Conservation (phyloP, 2,329 filamentous ascomycete genomes). For the Botrytis fragariae region DNA sequence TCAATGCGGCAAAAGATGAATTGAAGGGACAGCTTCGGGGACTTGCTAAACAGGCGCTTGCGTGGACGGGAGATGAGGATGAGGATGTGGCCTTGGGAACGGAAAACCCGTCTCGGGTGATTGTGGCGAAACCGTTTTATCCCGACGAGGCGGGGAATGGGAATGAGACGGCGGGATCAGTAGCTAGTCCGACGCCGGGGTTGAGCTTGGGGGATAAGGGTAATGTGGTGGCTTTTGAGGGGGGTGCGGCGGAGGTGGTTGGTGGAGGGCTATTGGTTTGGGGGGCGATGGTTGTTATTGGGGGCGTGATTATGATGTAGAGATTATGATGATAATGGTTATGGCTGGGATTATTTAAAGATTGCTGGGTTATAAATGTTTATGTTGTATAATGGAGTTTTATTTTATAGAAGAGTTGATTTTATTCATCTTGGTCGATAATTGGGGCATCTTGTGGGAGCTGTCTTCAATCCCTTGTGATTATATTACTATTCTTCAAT, state of each 20-base stretch:
- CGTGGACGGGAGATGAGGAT: background rate
- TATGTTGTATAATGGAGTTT: background rate
- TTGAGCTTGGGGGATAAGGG: background rate
- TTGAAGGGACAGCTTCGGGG: background rate
- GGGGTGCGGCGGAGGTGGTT: background rate
- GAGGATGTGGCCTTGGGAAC: background rate
- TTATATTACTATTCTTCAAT: background rate
- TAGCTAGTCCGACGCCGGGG: background rate
- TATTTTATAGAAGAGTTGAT: background rate
- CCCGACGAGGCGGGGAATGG: background rate
- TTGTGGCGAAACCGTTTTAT: conserved; percentile 5
- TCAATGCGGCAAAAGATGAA: background rate
- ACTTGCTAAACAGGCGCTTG: background rate
- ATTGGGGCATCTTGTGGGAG: background rate
- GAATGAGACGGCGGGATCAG: background rate
- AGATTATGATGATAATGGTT: background rate
- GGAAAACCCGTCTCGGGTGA: background rate
- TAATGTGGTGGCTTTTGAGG: background rate
- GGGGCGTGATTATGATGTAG: background rate
- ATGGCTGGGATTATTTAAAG: background rate
- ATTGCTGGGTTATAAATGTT: background rate
- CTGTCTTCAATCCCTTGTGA: too few relatives aligned
- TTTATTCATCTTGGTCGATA: background rate
- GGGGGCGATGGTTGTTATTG: background rate
- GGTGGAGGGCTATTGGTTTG: background rate